Base-by-base conservation (phyloP, 306 rosid species). In the Vigna nakashimae region DNA sequence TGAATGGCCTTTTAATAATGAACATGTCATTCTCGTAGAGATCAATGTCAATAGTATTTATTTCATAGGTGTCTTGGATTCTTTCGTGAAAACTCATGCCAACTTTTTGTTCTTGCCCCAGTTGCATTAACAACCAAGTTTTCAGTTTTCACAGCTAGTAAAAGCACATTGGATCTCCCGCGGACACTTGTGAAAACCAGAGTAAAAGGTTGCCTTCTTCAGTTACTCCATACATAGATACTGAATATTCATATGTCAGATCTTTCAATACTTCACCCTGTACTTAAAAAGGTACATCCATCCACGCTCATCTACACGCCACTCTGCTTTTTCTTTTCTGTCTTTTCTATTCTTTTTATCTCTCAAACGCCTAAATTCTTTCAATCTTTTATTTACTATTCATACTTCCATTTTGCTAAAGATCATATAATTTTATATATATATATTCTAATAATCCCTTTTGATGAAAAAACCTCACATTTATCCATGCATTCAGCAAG, bases 31-130 rank as follows among this genome's bases (percentile, higher is more conserved):
- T 84, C 87, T 85, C 87, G 79, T 40, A 42, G 51, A 84, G 82
- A 85, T 91, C 88, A 83, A 76, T 88, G 85, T 89, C 91, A 83
- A 71, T 52, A 42, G 68, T 73, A 80, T 86, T 83, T 78, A 83
- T 80, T 76, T 65, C 64, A 58, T 58, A 52, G 69, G 51, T 78
- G 66, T 53, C 80, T 82, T 80, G 85, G 90, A 88, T 85, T 83
- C 87, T 83, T 71, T 85, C 77, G 76, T 77, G 75, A 87, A 87
- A 85, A 79, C 88, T 76, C 57, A 49, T 75, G 79, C 75, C 24
- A 81, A 77, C 85, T 86, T 81, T 89, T 82, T 84, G 85, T 77
- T 80, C 79, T 77, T 18, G 76, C 30, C 58, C 65, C 42, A 67
- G 38, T 38, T 6, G 78, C 79, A 76, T 82, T 52, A 66, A 80